phyloP scores from a whole-genome alignment of 1,139 yeast genomes.

The Magnusiomyces sp. region DNA sequence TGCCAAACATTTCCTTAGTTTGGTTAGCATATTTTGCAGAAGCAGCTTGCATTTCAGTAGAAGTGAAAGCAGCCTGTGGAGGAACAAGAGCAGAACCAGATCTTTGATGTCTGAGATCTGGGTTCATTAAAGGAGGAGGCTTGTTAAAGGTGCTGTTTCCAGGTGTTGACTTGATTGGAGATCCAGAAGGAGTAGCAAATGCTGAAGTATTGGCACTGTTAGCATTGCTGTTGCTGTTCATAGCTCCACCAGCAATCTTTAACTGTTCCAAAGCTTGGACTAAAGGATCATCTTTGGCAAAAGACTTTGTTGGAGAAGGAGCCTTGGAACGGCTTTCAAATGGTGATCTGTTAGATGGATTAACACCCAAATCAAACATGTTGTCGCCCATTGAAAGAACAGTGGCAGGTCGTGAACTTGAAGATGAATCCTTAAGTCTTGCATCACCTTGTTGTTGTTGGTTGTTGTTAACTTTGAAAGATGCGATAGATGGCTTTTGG shows the following conservation, averaged over 20 bases:
- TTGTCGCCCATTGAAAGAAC: conserved; percentile 22
- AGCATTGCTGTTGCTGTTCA: background rate
- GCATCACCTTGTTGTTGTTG: background rate
- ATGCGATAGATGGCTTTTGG: background rate
- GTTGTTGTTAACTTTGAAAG: background rate
- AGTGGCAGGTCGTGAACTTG: conserved; percentile 3
- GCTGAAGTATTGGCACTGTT: too few relatives aligned
- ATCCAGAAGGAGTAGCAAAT: background rate
- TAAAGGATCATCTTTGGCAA: conserved; percentile 37
- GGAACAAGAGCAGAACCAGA: conserved; percentile 19
- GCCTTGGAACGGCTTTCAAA: conserved; percentile 16
- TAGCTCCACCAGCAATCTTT: conserved; percentile 32
- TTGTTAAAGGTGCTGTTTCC: background rate
- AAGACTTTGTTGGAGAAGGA: conserved; percentile 21
- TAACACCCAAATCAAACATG: conserved; percentile 29
- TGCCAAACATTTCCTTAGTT: conserved; percentile 26
- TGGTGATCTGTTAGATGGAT: conserved; percentile 11
- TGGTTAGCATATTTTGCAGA: conserved; percentile 23
- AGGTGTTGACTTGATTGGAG: background rate
- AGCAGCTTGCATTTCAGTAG: conserved; percentile 29
- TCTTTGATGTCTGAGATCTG: background rate
- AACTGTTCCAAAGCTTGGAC: conserved; percentile 57
- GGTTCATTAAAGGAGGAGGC: background rate
- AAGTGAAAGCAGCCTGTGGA: conserved; percentile 30
- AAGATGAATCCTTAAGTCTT: background rate